Conservation (phyloP, 179 eudicot genomes). For the Beta corolliflora region DNA sequence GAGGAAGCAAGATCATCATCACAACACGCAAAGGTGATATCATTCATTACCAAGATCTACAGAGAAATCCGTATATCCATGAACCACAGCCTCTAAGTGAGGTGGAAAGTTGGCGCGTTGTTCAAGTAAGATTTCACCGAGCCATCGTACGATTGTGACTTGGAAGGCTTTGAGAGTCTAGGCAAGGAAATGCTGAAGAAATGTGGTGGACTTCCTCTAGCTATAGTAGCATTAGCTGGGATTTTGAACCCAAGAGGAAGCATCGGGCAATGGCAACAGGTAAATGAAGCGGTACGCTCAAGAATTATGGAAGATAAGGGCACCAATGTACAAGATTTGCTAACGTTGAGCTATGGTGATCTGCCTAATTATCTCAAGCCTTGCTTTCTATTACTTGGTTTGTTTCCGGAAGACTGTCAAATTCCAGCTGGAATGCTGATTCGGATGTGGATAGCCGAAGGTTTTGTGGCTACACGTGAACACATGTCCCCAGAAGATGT, state of each 20-base stretch:
- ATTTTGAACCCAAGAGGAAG: slow-evolving; percentile 41
- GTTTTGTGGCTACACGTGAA: slow-evolving; percentile 38
- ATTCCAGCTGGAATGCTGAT: slow-evolving; percentile 44
- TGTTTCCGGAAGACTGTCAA: slow-evolving; percentile 48
- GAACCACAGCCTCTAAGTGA: slow-evolving; percentile 43
- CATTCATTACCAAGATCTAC: slow-evolving; percentile 33
- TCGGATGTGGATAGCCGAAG: slow-evolving; percentile 67
- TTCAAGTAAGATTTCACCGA: slow-evolving; percentile 42
- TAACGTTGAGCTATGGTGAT: slow-evolving; percentile 60
- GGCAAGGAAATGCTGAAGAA: slow-evolving; percentile 48
- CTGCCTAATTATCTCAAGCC: slow-evolving; percentile 53
- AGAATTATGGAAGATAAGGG: slow-evolving; percentile 41
- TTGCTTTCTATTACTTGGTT: slow-evolving; percentile 58
- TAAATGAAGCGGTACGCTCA: slow-evolving; percentile 35
- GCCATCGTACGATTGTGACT: not conserved
- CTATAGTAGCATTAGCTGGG: slow-evolving; percentile 59
- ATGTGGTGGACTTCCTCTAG: slow-evolving; percentile 67
- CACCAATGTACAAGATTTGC: slow-evolving; percentile 39
- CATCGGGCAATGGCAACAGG: slow-evolving; percentile 53
- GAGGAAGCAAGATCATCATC: slow-evolving; percentile 47
- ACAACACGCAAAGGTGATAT: slow-evolving; percentile 50
- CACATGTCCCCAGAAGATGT: slow-evolving; percentile 50
- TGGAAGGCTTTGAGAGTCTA: slow-evolving; percentile 37
- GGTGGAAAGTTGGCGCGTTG: slow-evolving; percentile 42
- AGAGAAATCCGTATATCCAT: slow-evolving; percentile 26